Evolutionary conservation across 768 basidiomycete species (phyloP).

Genomic region (Pisolithus albus): DNA sequence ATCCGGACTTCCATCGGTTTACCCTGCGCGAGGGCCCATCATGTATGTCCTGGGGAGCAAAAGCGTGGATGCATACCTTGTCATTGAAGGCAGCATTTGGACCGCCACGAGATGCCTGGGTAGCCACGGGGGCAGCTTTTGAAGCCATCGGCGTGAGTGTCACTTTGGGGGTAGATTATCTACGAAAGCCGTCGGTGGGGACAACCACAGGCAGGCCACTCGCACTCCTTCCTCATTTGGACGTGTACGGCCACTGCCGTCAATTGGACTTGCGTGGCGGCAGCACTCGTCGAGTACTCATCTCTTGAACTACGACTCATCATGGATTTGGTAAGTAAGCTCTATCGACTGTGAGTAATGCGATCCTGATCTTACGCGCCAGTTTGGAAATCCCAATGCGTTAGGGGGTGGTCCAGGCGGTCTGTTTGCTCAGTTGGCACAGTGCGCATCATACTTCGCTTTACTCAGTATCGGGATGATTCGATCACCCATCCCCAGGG

Average conservation of each 20-base stretch:
- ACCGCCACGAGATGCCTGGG: conserved; percentile 32
- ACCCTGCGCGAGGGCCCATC: conserved; percentile 49
- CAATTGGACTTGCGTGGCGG: conserved; percentile 25
- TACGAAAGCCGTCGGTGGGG: not conserved
- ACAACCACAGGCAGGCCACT: conserved; percentile 4
- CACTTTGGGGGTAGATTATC: conserved; percentile 7
- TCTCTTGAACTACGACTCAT: conserved; percentile 14
- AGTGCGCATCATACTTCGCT: conserved; percentile 31
- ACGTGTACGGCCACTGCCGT: conserved; percentile 22
- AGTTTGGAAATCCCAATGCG: conserved; percentile 31
- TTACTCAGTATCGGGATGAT: conserved; percentile 11
- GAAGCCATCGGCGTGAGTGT: conserved; percentile 20
- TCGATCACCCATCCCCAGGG: conserved; percentile 31
- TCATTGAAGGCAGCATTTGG: conserved; percentile 81
- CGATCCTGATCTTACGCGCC: conserved; percentile 13
- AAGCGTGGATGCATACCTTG: conserved; percentile 43
- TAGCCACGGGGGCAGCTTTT: conserved; percentile 23
- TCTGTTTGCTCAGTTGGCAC: conserved; percentile 60
- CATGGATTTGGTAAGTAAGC: conserved; percentile 35
- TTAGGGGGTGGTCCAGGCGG: conserved; percentile 48
- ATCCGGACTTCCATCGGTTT: conserved; percentile 97
- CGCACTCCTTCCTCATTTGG: conserved; percentile 18
- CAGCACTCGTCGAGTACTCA: conserved; percentile 7
- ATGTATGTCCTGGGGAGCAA: not conserved
- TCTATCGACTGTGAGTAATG: not conserved